Conservation (phyloP, 1,284 basidiomycete species). For the Baeospora myosura region DNA sequence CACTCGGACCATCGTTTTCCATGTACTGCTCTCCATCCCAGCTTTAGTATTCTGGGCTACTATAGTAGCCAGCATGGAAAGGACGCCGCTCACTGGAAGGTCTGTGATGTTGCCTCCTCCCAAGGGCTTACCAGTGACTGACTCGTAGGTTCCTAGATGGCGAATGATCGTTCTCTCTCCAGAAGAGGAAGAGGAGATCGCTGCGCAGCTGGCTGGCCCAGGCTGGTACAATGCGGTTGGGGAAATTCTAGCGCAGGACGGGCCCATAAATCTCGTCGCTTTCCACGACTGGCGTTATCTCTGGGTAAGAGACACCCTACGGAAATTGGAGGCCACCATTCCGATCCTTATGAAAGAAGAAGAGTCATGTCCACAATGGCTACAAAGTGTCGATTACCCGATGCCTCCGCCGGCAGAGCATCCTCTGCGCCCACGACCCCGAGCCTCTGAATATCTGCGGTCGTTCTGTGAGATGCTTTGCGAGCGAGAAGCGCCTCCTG, state of each 20-base stretch:
- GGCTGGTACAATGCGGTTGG: slow-evolving; percentile 83
- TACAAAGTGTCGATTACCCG: slow-evolving; percentile 42
- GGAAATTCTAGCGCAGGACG: slow-evolving; percentile 68
- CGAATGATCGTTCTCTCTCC: slow-evolving; percentile 82
- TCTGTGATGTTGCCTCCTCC: slow-evolving; percentile 26
- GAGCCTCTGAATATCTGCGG: slow-evolving; percentile 58
- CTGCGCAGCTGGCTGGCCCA: slow-evolving; percentile 65
- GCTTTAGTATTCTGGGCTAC: slow-evolving; percentile 65
- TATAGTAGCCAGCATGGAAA: slow-evolving; percentile 71
- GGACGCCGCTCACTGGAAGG: slow-evolving; percentile 81
- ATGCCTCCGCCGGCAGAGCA: slow-evolving; percentile 69
- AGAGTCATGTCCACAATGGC: slow-evolving; percentile 48
- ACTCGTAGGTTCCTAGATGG: slow-evolving; percentile 44
- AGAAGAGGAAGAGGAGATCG: slow-evolving; percentile 83
- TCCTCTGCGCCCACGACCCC: slow-evolving; percentile 64
- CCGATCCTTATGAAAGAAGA: slow-evolving; percentile 56
- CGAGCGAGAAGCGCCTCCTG: slow-evolving; percentile 29
- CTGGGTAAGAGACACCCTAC: slow-evolving; percentile 75
- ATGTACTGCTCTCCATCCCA: slow-evolving; percentile 61
- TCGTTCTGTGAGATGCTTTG: slow-evolving; percentile 44
- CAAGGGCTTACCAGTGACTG: slow-evolving; percentile 4
- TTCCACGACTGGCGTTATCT: slow-evolving; percentile 75
- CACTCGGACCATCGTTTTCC: slow-evolving; percentile 41
- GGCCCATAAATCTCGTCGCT: slow-evolving; percentile 55
- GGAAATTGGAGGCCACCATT: slow-evolving; percentile 63